Conservation (phyloP, 257 asterid species). For the Ajuga chamaepitys region DNA sequence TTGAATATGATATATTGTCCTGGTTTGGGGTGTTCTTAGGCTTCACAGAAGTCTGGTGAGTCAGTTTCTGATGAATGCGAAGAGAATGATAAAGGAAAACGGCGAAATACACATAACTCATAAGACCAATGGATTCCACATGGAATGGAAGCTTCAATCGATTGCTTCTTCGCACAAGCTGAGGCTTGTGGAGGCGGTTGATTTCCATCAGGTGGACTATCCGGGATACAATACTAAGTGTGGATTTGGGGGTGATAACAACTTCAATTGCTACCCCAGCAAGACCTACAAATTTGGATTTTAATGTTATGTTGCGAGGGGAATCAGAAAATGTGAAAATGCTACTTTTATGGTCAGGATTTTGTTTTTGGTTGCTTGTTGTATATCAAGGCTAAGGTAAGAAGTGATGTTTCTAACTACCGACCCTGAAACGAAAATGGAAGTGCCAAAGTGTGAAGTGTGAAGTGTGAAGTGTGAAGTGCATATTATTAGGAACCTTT, state of each 20-base stretch:
- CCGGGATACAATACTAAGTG: constrained; percentile 24
- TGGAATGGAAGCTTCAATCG: constrained; percentile 18
- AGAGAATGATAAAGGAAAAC: constrained; percentile 14
- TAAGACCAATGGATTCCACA: constrained; percentile 26
- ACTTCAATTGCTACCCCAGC: constrained; percentile 26
- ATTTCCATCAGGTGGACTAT: constrained; percentile 2
- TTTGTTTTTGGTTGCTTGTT: no score
- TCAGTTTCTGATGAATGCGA: constrained; percentile 26
- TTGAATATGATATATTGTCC: no score
- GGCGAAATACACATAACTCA: constrained; percentile 25
- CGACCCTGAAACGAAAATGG: no score
- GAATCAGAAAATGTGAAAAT: no score
- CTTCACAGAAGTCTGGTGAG: constrained; percentile 23
- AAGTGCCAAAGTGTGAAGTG: no score
- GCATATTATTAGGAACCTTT: no score
- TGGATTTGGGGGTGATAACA: constrained; percentile 32
- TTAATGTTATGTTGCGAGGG: no score
- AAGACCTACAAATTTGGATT: constrained; percentile 25
- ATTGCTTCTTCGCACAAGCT: constrained; percentile 12
- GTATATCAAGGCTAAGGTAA: no score
- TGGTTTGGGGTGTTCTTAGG: neutral
- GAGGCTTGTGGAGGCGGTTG: neutral
- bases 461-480: no score
- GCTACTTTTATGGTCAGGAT: no score
- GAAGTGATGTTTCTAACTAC: no score